phyloP scores from a whole-genome alignment of 345 rosid species.

The Populus pruinosa region DNA sequence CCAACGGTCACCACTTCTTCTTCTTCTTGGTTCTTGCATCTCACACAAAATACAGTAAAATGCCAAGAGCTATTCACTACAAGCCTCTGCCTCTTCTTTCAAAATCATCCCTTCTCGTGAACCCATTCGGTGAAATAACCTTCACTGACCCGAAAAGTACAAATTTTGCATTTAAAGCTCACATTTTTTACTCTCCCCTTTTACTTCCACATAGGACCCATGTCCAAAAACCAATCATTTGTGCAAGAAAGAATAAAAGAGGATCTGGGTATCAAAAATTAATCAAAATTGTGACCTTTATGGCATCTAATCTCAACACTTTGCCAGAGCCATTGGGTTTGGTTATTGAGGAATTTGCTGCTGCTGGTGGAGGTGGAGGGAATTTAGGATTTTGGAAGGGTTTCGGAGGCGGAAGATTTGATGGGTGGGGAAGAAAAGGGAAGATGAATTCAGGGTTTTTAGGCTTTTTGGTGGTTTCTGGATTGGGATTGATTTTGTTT shows the following conservation, averaged over 20 bases:
- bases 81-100: conserved; percentile 9
- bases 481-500: conserved; percentile 18
- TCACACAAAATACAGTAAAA: not conserved
- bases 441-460: conserved; percentile 19
- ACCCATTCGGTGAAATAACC: conserved; percentile 11
- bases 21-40: not conserved
- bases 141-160: not conserved
- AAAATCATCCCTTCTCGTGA: not conserved
- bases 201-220: conserved; percentile 19
- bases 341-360: conserved; percentile 26
- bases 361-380: conserved; percentile 36
- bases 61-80: conserved; percentile 14
- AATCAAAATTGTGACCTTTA: conserved; percentile 15
- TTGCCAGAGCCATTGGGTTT: conserved; percentile 45
- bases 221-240: conserved; percentile 24
- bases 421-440: conserved; percentile 37
- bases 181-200: conserved; percentile 1
- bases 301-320: conserved; percentile 40
- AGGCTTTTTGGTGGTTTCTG: conserved; percentile 19
- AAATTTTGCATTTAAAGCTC: conserved; percentile 7
- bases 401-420: conserved; percentile 35
- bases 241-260: conserved; percentile 36
- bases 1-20: conserved; percentile 14
- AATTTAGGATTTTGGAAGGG: conserved; percentile 30
- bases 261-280: conserved; percentile 31